phyloP scores from a whole-genome alignment of 495 filamentous ascomycete genomes.

The Neurospora sp. region DNA sequence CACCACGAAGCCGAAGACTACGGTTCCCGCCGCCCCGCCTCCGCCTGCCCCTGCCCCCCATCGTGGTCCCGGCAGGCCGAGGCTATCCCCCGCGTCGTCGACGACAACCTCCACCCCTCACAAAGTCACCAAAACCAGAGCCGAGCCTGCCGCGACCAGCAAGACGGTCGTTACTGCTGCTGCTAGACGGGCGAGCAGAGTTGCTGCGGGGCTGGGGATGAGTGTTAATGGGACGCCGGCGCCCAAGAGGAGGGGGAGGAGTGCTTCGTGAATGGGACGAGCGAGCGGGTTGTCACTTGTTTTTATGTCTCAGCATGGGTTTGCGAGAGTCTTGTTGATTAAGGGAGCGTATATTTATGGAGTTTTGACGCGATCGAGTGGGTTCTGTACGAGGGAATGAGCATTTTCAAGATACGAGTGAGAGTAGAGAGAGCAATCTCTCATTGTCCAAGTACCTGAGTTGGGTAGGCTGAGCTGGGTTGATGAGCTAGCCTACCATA shows the following conservation, averaged over 20 bases:
- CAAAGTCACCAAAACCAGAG: not conserved
- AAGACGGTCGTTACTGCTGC: not conserved
- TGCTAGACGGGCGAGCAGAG: slow-evolving; percentile 10
- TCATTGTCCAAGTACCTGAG: not conserved
- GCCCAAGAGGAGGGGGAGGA: slow-evolving; percentile 19
- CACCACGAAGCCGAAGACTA: not conserved
- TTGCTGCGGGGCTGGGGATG: slow-evolving; percentile 21
- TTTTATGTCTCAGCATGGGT: not conserved
- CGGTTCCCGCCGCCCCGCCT: not conserved
- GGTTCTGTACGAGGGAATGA: not conserved
- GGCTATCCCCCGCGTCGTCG: not conserved
- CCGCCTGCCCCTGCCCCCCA: not conserved
- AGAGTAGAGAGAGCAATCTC: not conserved
- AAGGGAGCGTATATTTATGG: not conserved
- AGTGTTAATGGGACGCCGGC: slow-evolving; percentile 27
- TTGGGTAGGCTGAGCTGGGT: not conserved
- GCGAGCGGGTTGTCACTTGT: not conserved
- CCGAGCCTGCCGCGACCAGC: not conserved
- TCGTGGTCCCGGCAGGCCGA: not conserved
- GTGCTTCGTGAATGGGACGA: not conserved
- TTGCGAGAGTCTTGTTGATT: not conserved
- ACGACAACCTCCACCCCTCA: not conserved
- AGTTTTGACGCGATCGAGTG: not conserved
- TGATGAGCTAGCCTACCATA: not conserved
- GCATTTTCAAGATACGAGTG: not conserved